Evolutionary conservation across 2,329 filamentous ascomycete species (phyloP).

Genomic region (Parafenestella ontariensis): DNA sequence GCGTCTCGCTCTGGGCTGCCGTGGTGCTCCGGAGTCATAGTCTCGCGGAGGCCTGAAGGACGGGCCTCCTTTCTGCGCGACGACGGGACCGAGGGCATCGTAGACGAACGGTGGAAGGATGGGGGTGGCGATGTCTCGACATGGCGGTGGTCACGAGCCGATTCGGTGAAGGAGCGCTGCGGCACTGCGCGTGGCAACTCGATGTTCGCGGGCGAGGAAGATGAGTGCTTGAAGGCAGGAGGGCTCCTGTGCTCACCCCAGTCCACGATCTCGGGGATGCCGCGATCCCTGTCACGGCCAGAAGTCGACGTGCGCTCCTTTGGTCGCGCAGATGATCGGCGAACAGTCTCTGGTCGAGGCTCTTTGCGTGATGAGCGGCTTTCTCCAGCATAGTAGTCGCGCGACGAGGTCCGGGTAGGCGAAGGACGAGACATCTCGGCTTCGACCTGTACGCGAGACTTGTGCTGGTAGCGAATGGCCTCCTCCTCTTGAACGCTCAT

Average conservation of each 20-base stretch:
- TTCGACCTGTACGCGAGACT: constrained; percentile 34
- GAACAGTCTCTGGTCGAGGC: constrained; percentile 35
- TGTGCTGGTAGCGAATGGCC: constrained; percentile 38
- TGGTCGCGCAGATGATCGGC: constrained; percentile 45
- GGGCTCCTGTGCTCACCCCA: constrained; percentile 37
- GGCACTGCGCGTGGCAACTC: constrained; percentile 33
- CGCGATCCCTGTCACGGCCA: constrained; percentile 37
- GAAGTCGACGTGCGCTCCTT: constrained; percentile 37
- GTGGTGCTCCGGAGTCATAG: constrained; percentile 33
- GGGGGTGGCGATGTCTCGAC: constrained; percentile 44
- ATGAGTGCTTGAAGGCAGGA: constrained; percentile 49
- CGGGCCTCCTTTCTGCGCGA: constrained; percentile 39
- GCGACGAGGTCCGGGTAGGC: constrained; percentile 36
- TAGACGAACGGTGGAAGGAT: constrained; percentile 51
- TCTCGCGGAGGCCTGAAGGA: constrained; percentile 41
- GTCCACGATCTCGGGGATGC: constrained; percentile 41
- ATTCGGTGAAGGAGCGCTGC: constrained; percentile 41
- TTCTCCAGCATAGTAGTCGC: constrained; percentile 37
- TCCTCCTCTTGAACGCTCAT: constrained; percentile 33
- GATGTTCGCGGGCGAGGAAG: constrained; percentile 46
- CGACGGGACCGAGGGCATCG: constrained; percentile 46
- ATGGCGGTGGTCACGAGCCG: constrained; percentile 33
- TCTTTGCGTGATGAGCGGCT: constrained; percentile 36
- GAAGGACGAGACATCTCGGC: constrained; percentile 34
- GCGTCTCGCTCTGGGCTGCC: constrained; percentile 31